A percentile compares a stretch with the other conserved stretches of the same genome.
Evolutionary conservation across 495 filamentous ascomycete species (phyloP).

Genomic region (Penicillium psychrofluorescens): DNA sequence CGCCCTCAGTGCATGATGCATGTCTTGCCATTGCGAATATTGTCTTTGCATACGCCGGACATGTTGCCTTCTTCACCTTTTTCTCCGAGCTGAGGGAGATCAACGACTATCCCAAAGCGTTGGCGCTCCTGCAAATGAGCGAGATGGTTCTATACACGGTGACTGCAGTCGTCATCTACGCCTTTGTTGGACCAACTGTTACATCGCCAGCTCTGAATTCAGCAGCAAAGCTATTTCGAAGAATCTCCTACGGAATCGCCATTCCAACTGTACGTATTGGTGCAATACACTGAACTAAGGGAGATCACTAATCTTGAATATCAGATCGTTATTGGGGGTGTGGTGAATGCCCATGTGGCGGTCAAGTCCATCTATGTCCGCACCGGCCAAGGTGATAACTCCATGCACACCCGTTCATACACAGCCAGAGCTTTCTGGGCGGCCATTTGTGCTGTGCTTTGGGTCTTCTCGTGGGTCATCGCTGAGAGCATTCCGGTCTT

Average conservation of each 20-base stretch:
- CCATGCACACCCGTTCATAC: slow-evolving; percentile 45
- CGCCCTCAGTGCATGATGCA: slow-evolving; percentile 37
- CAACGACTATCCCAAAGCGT: slow-evolving; percentile 53
- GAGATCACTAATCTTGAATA: slow-evolving; percentile 5
- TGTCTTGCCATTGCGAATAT: slow-evolving; percentile 22
- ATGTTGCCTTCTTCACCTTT: slow-evolving; percentile 63
- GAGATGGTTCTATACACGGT: slow-evolving; percentile 61
- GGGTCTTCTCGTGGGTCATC: slow-evolving; percentile 55
- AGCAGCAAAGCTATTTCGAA: slow-evolving; percentile 47
- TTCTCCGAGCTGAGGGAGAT: slow-evolving; percentile 63
- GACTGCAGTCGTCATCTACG: slow-evolving; percentile 59
- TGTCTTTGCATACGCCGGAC: slow-evolving; percentile 40
- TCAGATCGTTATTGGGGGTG: slow-evolving; percentile 38
- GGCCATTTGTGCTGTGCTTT: slow-evolving; percentile 42
- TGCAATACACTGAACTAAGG: background rate
- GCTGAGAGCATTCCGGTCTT: slow-evolving; percentile 61
- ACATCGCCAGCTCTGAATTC: slow-evolving; percentile 60
- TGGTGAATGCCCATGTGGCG: slow-evolving; percentile 54
- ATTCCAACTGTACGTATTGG: slow-evolving; percentile 46
- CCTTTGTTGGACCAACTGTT: slow-evolving; percentile 57
- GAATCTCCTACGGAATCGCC: slow-evolving; percentile 64
- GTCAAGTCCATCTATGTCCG: slow-evolving; percentile 54
- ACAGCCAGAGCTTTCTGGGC: slow-evolving; percentile 38
- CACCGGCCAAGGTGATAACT: slow-evolving; percentile 36
- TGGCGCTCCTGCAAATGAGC: slow-evolving; percentile 48